Base-by-base conservation (phyloP, 78 protist species). In the Polysphondylium violaceum region DNA sequence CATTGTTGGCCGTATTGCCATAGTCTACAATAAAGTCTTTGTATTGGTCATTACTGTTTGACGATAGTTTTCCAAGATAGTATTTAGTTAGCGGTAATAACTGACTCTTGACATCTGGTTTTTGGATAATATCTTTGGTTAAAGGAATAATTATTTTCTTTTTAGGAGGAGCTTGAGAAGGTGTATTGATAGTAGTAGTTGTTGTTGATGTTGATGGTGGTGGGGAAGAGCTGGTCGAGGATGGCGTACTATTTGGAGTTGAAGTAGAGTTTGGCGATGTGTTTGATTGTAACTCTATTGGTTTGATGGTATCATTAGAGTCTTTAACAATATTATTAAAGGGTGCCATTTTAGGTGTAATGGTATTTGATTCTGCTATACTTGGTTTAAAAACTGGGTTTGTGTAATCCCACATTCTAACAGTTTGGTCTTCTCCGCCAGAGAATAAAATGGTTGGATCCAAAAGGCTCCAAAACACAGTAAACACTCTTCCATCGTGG, bases 361-460 rank as follows among this genome's bases (percentile, higher is more conserved):
- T n/a, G 87, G 38, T 64, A 59, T 55, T 27, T n/a, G 11, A 36
- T 11, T n/a, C 27, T 67, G 31, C 5, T 43, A 41, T 41, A 58
- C 61, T 27, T 27, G 91, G 64, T 83, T 55, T 68, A 19, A 19
- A 69, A 3, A 58, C 58, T 41, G 51, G 81, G 9, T 33, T 11
- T 38, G 56, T 38, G 41, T 69, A 83, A n/a, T 83, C 58, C 91
- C 91, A 83, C 41, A 83, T 60, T 43, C 75, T 83, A 25, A 83
- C 91, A 43, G 91, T 69, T 83, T 83, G 91, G 58, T 83, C 91
- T 36, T 83, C 91, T 11, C 91, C 91, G 69, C 91, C 91, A 23
- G 91, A 31, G 43, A 50, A 72, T 27, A 83, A 11, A 16, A 83
- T 36, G 59, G 67, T 58, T 36, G 60, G 60, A 21, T 83, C 51